A percentile compares a stretch with the other conserved stretches of the same genome.
phyloP scores from a whole-genome alignment of 345 rosid genomes.

The Trapa bicornis region DNA sequence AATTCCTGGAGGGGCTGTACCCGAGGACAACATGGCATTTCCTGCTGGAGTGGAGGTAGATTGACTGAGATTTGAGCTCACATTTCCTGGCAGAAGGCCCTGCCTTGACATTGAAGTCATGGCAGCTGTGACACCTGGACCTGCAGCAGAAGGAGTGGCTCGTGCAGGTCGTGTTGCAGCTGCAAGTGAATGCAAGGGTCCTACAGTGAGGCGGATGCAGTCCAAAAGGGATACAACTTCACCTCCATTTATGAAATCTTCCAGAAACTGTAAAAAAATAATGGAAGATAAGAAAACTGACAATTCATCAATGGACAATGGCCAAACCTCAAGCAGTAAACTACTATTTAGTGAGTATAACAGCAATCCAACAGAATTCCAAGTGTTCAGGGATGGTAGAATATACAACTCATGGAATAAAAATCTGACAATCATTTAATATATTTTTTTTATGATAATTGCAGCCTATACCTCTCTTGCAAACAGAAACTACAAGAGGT shows the following conservation, averaged over 20 bases:
- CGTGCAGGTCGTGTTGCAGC: constrained; percentile 99
- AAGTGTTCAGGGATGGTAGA: not conserved
- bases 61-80: constrained; percentile 37
- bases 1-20: constrained; percentile 31
- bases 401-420: not conserved
- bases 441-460: not conserved
- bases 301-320: not conserved
- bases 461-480: not conserved
- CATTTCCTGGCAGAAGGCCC: constrained; percentile 21
- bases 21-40: constrained; percentile 25
- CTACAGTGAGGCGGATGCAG: constrained; percentile 94
- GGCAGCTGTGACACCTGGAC: constrained; percentile 40
- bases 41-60: constrained; percentile 33
- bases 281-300: not conserved
- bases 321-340: not conserved
- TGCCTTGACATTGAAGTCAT: constrained; percentile 52
- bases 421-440: not conserved
- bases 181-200: constrained; percentile 89
- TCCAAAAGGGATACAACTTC: constrained; percentile 95
- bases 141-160: constrained; percentile 61
- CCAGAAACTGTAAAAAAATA: constrained; percentile 11
- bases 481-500: not conserved
- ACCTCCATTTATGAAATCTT: constrained; percentile 90
- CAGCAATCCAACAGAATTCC: not conserved
- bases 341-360: not conserved